Conservation (phyloP, 371 early-diverging fungal genomes). For the Syncephalastrum sp. region DNA sequence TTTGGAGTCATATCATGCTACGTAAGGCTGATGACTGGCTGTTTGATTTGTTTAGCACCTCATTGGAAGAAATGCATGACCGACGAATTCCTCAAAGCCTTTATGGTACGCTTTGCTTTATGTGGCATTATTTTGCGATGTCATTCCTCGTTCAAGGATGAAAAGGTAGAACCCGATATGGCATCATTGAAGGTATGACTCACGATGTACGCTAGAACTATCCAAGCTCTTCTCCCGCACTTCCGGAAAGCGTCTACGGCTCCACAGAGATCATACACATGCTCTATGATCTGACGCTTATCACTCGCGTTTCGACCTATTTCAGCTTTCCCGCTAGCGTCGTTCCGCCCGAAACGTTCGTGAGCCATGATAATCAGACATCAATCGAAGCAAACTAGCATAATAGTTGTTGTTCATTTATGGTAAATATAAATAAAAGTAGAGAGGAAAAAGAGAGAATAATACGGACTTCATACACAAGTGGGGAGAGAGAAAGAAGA, state of each 20-base stretch:
- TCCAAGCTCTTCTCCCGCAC: conserved; percentile 29
- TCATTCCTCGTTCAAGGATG: conserved; percentile 60
- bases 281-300: conserved; percentile 34
- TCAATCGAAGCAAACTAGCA: too few relatives aligned
- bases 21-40: background rate
- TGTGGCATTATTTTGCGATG: conserved; percentile 67
- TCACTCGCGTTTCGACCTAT: conserved; percentile 46
- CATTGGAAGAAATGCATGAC: conserved; percentile 72
- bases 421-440: too few relatives aligned
- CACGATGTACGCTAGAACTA: conserved; percentile 9
- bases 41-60: conserved; percentile 38
- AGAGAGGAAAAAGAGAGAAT: too few relatives aligned
- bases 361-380: too few relatives aligned
- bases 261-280: conserved; percentile 39
- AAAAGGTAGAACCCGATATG: conserved; percentile 45
- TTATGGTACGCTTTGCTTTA: conserved; percentile 82
- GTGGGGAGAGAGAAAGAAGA: too few relatives aligned
- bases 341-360: too few relatives aligned
- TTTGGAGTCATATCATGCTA: background rate
- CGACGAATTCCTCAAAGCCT: conserved; percentile 87
- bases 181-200: background rate
- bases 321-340: conserved; percentile 30
- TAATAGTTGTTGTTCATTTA: too few relatives aligned
- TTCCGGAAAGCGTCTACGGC: conserved; percentile 38
- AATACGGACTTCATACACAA: too few relatives aligned